phyloP scores from a whole-genome alignment of 2,329 filamentous ascomycete genomes.

The Verticillium tricorpus region DNA sequence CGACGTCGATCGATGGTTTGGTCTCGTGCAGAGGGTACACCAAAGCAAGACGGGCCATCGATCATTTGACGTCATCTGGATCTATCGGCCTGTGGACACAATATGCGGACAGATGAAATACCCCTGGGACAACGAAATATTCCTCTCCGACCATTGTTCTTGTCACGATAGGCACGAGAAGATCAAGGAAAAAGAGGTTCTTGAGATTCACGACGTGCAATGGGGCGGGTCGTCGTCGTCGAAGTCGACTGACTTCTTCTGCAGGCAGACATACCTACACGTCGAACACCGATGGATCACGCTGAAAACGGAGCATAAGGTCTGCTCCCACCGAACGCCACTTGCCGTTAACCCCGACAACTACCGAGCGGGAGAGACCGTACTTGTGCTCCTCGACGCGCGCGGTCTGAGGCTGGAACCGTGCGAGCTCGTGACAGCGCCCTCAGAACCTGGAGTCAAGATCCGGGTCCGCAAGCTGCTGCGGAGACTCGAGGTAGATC shows the following conservation, averaged over 20 bases:
- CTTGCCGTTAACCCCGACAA: slow-evolving; percentile 9
- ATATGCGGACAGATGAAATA: slow-evolving; percentile 65
- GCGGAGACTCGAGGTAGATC: slow-evolving; percentile 40
- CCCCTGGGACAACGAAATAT: slow-evolving; percentile 67
- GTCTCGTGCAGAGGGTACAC: slow-evolving; percentile 58
- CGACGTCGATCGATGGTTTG: slow-evolving; percentile 60
- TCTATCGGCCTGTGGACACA: slow-evolving; percentile 69
- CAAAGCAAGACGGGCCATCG: slow-evolving; percentile 25
- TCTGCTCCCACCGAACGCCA: slow-evolving; percentile 37
- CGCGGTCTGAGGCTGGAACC: slow-evolving; percentile 46
- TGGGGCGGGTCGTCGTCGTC: slow-evolving; percentile 50
- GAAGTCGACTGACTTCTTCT: slow-evolving; percentile 52
- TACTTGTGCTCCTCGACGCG: slow-evolving; percentile 39
- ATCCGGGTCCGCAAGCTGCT: slow-evolving; percentile 46
- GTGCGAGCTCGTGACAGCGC: slow-evolving; percentile 48
- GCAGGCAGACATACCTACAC: slow-evolving; percentile 65
- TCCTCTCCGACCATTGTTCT: slow-evolving; percentile 72
- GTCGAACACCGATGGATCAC: slow-evolving; percentile 58
- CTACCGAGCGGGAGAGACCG: slow-evolving; percentile 51
- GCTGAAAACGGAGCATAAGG: slow-evolving; percentile 48
- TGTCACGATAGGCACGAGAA: slow-evolving; percentile 44
- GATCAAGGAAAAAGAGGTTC: slow-evolving; percentile 50
- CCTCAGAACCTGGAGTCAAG: slow-evolving; percentile 19
- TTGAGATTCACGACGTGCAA: slow-evolving; percentile 52
- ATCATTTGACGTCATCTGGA: slow-evolving; percentile 64